Base-by-base conservation (phyloP, 176 grass and related monocot species). In the Miscanthus lutarioriparius region DNA sequence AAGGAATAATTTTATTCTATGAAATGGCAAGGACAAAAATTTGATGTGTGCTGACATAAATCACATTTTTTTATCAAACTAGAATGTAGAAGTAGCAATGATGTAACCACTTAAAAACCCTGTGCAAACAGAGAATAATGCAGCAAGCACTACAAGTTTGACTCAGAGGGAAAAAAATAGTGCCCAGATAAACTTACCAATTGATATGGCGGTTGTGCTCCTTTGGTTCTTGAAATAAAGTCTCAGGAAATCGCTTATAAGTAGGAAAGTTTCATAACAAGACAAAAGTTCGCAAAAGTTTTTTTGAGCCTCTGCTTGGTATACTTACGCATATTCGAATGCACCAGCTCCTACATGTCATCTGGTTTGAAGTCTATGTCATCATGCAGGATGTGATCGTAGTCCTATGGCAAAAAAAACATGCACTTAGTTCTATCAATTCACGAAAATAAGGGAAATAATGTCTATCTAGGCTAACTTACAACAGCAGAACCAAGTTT, bases 121-220 rank as follows among this genome's bases (percentile, higher is more conserved):
- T 36, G 35, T 36, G 35, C 35, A 36, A 36, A 36, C 35, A 36
- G 35, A 36, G 35, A 36, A 36, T 36, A 36, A 36, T 36, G 35
- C 35, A 36, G 35, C 35, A 4, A 30, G 2, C 28, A 30, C 28
- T 45, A 45, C 13, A 2, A 45, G 44, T 45, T n/a, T 12, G 49
- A 28, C 23, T 12, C 8, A 36, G 14, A 40, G 1, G 17, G 10
- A 37, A 1, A 22, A 27, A 39, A n/a, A n/a, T 56, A 1, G 38
- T 27, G 37, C 25, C 13, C 1, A 40, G 1, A 12, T 4, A 30
- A 7, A 44, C 87, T 87, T 86, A 98, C 96, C 96, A 14, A 98
- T 87, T 67, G 92, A 92, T 66, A 98, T 92, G 36, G 93, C 93
- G 53, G 91, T 98, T 2, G 96, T 98, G 87, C 93, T 98, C 83